These are phyloP conservation scores for Fusarium odoratissimum DNA, from an alignment of 2,329 filamentous ascomycete genomes.

Conservation along the genomic window DNA sequence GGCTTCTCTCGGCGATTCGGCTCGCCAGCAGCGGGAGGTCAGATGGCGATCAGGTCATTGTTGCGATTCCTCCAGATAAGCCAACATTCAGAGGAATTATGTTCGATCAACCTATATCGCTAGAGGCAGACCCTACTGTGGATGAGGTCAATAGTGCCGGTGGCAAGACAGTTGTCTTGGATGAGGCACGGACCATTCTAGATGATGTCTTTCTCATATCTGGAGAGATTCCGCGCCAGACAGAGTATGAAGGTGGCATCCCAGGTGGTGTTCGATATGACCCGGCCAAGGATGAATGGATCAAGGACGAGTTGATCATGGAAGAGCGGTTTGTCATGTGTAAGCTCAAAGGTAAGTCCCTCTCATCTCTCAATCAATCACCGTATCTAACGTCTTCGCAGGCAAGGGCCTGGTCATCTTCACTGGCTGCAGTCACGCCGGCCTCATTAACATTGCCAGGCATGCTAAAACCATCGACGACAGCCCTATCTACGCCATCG, in stretches of 20 bases:
- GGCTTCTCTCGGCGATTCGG: not conserved
- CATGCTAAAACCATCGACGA: not conserved
- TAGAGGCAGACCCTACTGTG: not conserved
- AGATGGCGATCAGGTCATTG: not conserved
- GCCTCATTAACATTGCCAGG: not conserved
- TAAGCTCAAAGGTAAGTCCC: not conserved
- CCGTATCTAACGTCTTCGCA: not conserved
- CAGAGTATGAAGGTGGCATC: not conserved
- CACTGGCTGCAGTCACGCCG: not conserved
- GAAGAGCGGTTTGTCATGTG: not conserved
- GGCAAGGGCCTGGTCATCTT: not conserved
- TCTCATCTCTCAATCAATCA: fast-evolving
- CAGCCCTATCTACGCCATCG: not conserved
- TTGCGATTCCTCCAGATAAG: not conserved
- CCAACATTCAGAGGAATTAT: not conserved
- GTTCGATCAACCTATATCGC: not conserved
- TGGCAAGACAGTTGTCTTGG: not conserved
- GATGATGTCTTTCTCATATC: not conserved
- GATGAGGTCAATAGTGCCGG: not conserved
- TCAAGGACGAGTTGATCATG: not conserved
- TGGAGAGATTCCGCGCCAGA: not conserved
- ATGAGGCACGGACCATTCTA: not conserved
- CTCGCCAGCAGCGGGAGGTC: not conserved
- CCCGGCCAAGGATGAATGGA: not conserved
- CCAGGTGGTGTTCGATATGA: not conserved